Evolutionary conservation across 371 early-diverging fungal species (phyloP).

Genomic region (Umbelopsis sp.): DNA sequence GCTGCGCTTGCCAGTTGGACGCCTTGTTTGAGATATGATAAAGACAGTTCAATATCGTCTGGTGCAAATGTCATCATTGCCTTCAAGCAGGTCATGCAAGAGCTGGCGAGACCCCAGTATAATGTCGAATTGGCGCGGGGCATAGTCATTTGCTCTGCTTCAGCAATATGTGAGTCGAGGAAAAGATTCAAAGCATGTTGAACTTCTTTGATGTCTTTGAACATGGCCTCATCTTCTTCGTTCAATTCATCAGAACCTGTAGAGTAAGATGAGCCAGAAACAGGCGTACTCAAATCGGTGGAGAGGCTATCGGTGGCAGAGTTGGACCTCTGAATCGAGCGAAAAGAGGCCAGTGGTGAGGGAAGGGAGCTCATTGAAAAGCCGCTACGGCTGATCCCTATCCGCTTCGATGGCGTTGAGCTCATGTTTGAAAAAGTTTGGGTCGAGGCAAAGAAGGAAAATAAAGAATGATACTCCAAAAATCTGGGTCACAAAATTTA

Average conservation of each 20-base stretch:
- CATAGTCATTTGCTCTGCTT: slow-evolving; percentile 55
- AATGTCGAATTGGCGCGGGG: slow-evolving; percentile 47
- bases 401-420: background rate
- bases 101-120: slow-evolving; percentile 66
- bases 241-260: background rate
- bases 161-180: slow-evolving; percentile 60
- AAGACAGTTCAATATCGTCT: slow-evolving; percentile 56
- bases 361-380: slow-evolving; percentile 14
- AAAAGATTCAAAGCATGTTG: slow-evolving; percentile 61
- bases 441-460: background rate
- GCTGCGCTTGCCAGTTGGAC: slow-evolving; percentile 47
- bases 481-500: background rate
- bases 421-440: background rate
- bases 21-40: slow-evolving; percentile 51
- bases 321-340: background rate
- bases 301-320: background rate
- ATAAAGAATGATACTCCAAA: background rate
- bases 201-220: slow-evolving; percentile 50
- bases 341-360: background rate
- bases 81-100: slow-evolving; percentile 59
- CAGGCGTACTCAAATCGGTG: background rate
- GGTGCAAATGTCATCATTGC: slow-evolving; percentile 71
- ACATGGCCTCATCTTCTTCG: slow-evolving; percentile 11
- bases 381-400: background rate
- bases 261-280: background rate